A percentile compares a stretch with the other conserved stretches of the same genome.
These are phyloP conservation scores for Phaseolus lunatus DNA, from an alignment of 306 rosid species.

Conservation along the genomic window DNA sequence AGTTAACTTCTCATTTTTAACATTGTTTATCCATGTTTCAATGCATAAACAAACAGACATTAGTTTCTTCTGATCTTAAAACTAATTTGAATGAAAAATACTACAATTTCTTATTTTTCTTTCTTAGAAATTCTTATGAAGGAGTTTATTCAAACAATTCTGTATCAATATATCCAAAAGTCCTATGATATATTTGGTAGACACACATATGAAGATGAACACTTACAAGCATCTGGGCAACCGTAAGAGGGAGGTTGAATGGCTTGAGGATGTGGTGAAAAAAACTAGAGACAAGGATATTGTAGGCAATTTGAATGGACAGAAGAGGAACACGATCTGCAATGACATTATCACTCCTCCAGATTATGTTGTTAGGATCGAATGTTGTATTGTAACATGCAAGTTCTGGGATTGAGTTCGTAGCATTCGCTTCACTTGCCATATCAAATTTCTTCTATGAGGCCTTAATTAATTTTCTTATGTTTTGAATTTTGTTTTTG, in stretches of 20 bases:
- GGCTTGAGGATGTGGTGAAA: not conserved
- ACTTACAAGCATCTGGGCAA: slow-evolving; percentile 44
- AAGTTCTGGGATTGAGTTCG: not conserved
- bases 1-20: no score
- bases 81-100: no score
- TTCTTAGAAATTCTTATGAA: no score
- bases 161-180: no score
- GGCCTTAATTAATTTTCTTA: no score
- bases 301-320: slow-evolving; percentile 39
- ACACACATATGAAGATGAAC: not conserved
- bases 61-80: no score
- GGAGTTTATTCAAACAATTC: no score
- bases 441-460: not conserved
- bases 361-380: slow-evolving; percentile 6
- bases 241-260: slow-evolving; percentile 9
- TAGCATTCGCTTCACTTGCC: no score
- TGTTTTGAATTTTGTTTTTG: not conserved
- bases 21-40: no score
- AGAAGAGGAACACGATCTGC: slow-evolving; percentile 23
- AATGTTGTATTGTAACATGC: slow-evolving; percentile 31
- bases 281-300: slow-evolving; percentile 2
- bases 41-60: no score
- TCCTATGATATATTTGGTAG: no score
- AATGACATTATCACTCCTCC: slow-evolving; percentile 23
- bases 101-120: no score